Evolutionary conservation across 2,329 filamentous ascomycete species (phyloP).

Genomic region (Aureobasidium sp.): DNA sequence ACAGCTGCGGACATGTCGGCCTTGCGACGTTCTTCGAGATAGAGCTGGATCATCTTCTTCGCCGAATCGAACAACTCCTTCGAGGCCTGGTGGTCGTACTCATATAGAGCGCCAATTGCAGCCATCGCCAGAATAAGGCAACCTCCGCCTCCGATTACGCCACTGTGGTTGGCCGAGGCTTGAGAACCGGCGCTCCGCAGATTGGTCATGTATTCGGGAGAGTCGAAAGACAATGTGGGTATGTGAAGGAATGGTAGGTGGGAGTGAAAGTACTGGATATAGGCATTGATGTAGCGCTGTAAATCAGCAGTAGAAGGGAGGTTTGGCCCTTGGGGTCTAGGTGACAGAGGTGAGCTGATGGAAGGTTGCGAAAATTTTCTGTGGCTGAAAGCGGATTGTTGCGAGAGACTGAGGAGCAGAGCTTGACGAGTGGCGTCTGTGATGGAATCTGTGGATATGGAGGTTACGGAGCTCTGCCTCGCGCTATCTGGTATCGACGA

Average conservation of each 20-base stretch:
- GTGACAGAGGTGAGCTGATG: conserved; percentile 44
- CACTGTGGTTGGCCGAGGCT: conserved; percentile 43
- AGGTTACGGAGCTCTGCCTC: conserved; percentile 50
- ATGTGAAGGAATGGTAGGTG: conserved; percentile 93
- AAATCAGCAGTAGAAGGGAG: conserved; percentile 78
- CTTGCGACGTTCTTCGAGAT: conserved; percentile 83
- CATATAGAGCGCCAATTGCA: conserved; percentile 78
- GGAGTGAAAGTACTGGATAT: conserved; percentile 86
- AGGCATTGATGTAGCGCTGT: conserved; percentile 81
- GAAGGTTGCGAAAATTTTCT: conserved; percentile 52
- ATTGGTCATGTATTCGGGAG: conserved; percentile 55
- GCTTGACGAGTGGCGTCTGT: conserved; percentile 58
- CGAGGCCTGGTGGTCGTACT: conserved; percentile 69
- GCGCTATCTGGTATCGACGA: conserved; percentile 62
- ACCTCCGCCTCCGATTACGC: conserved; percentile 65
- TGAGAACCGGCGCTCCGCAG: conserved; percentile 48
- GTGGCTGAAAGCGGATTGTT: conserved; percentile 46
- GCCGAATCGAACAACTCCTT: conserved; percentile 84
- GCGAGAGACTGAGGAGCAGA: conserved; percentile 51
- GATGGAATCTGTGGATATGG: conserved; percentile 55
- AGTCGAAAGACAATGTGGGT: conserved; percentile 82
- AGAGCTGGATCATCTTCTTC: conserved; percentile 90
- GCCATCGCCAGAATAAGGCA: conserved; percentile 84
- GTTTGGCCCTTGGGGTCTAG: conserved; percentile 34
- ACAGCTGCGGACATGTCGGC: conserved; percentile 62